phyloP scores from a whole-genome alignment of 2,329 filamentous ascomycete species.

The Cryphonectria nitschkei region DNA sequence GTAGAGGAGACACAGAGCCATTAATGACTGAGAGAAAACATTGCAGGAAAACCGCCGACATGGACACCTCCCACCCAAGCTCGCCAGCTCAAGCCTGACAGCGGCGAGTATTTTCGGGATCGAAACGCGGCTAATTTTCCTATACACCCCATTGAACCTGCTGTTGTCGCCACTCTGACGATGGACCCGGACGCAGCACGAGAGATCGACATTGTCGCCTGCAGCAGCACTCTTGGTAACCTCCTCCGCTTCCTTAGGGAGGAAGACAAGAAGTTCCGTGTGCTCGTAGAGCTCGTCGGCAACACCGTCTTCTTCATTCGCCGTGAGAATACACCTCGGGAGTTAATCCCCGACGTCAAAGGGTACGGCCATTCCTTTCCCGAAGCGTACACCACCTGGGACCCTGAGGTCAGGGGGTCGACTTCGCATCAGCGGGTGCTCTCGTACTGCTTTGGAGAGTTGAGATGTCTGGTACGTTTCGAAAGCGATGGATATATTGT shows the following conservation, averaged over 20 bases:
- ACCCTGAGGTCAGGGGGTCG: conserved; percentile 55
- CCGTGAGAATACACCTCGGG: conserved; percentile 61
- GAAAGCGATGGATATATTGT: conserved; percentile 60
- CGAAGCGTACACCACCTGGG: conserved; percentile 68
- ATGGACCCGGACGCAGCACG: conserved; percentile 41
- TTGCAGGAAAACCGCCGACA: conserved; percentile 50
- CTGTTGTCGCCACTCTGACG: conserved; percentile 44
- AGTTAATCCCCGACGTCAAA: conserved; percentile 56
- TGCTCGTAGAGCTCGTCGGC: conserved; percentile 59
- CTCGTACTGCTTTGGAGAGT: conserved; percentile 58
- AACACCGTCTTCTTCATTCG: conserved; percentile 66
- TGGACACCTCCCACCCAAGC: conserved; percentile 50
- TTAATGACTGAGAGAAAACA: conserved; percentile 10
- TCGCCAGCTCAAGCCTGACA: conserved; percentile 46
- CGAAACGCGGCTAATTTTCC: conserved; percentile 56
- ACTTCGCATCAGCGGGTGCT: conserved; percentile 66
- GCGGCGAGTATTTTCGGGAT: conserved; percentile 56
- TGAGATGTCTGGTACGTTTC: conserved; percentile 57
- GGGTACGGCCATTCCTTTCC: conserved; percentile 71
- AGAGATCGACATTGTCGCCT: conserved; percentile 60
- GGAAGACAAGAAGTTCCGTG: conserved; percentile 55
- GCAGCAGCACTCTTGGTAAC: conserved; percentile 63
- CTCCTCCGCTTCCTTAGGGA: conserved; percentile 59
- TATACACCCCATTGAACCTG: conserved; percentile 54
- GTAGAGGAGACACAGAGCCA: not conserved